Percentiles rank a stretch among this genome's conserved stretches.
These are phyloP conservation scores for Tremella fuciformis DNA, from an alignment of 768 basidiomycete species.

Conservation along the genomic window DNA sequence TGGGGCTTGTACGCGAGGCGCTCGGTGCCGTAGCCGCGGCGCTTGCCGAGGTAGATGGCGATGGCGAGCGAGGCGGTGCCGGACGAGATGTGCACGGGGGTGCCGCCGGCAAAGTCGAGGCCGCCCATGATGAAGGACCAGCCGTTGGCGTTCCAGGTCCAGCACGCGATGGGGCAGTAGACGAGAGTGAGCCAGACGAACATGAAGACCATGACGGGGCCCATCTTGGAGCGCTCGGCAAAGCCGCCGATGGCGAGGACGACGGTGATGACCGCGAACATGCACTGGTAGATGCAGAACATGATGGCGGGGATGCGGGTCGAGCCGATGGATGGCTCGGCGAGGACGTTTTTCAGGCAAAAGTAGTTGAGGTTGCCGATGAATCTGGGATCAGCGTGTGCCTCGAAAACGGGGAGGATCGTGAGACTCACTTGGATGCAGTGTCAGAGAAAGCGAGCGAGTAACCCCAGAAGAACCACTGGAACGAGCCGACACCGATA, in stretches of 20 bases:
- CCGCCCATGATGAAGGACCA: constrained; percentile 77
- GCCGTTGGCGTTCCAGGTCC: constrained; percentile 69
- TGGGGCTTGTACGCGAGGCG: constrained; percentile 69
- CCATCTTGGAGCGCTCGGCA: constrained; percentile 79
- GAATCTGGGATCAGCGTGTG: constrained; percentile 53
- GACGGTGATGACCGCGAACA: constrained; percentile 49
- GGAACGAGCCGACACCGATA: constrained; percentile 50
- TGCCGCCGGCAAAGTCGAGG: constrained; percentile 77
- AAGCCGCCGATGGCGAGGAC: constrained; percentile 57
- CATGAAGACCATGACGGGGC: constrained; percentile 71
- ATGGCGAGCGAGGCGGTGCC: constrained; percentile 82
- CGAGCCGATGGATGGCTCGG: constrained; percentile 70
- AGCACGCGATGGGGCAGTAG: constrained; percentile 81
- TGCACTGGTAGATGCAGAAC: constrained; percentile 68
- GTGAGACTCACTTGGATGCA: constrained; percentile 27
- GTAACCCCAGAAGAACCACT: constrained; percentile 83
- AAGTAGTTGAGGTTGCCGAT: constrained; percentile 85
- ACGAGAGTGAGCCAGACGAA: constrained; percentile 85
- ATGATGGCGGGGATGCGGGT: constrained; percentile 76
- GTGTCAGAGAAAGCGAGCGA: constrained; percentile 79
- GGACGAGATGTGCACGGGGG: constrained; percentile 40
- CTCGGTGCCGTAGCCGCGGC: constrained; percentile 59
- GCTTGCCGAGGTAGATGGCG: constrained; percentile 79
- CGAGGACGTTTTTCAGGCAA: constrained; percentile 69
- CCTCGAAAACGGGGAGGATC: not conserved